Evolutionary conservation across 805 yeast species (phyloP), one percentile per base, ranked within the genome.

Genomic region (Crinitomyces ghanaensis): DNA sequence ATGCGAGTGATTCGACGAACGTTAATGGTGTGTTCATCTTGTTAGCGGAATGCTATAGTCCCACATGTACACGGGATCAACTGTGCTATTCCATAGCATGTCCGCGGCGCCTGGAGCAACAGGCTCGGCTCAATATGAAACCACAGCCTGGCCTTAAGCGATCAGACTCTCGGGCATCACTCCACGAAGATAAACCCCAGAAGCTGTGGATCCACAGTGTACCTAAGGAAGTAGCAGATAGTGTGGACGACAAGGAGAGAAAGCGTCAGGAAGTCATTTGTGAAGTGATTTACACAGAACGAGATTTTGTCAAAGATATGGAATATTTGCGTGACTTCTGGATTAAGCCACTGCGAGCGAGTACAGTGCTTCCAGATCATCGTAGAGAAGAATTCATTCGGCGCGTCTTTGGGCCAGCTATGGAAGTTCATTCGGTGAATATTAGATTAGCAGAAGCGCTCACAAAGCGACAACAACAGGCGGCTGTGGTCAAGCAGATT

Each of bases 81-180:
- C 62, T 88, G 25, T 91, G 98, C 58, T 91, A 91, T 57, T 81
- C 94, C 27, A 86, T 91, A 45, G 93, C 95, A 8, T 91, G 98
- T 59, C 98, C 98, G 11, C 70, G 95, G 45, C 70, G 97, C 41
- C 63, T 91, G 31, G 97, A 88, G 57, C 97, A 91, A 56, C 97
- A 88, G 52, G 94, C 95, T 3, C 67, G 97, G 39, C 67, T 83
- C 33, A 85, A 86, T 47, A 68, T 83, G 73, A 82, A 82, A 53
- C 83, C 91, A 2, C 79, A 80, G 48, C 91, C 93, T 28, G 93
- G 88, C 1, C 64, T 88, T 45, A 69, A 74, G 39, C 63, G 93
- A 31, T 81, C 88, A 9, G 86, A 77, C 26, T 70, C 78, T 5
- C 66, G 75, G 34, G 58, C 76, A 8, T 77, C 84, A 1, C 59